phyloP scores from a whole-genome alignment of 2,329 filamentous ascomycete species.

The Kalaharituber pfeilii region DNA sequence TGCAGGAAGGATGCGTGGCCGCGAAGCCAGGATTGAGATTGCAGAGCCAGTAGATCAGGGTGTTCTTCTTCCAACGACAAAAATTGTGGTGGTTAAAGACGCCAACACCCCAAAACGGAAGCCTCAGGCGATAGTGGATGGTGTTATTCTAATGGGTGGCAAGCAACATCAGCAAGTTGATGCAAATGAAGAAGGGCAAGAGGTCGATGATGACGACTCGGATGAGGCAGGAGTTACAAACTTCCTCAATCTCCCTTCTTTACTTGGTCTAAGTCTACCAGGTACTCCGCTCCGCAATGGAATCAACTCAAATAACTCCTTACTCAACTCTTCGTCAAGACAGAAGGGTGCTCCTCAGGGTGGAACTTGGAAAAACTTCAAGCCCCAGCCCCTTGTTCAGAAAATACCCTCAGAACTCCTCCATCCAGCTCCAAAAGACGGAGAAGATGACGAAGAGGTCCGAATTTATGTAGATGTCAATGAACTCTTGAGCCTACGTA shows the following conservation, averaged over 20 bases:
- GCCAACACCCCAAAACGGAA: conserved; percentile 41
- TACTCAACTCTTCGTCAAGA: not conserved
- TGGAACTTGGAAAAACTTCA: conserved; percentile 11
- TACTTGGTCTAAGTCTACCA: conserved; percentile 7
- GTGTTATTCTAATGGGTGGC: conserved; percentile 15
- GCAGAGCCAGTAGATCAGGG: conserved; percentile 78
- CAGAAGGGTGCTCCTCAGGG: not conserved
- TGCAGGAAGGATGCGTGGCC: conserved; percentile 42
- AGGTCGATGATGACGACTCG: conserved; percentile 23
- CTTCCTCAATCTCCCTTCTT: conserved; percentile 15
- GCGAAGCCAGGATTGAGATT: conserved; percentile 67
- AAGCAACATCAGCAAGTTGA: conserved; percentile 6
- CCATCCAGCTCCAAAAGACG: conserved; percentile 58
- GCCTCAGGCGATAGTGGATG: conserved; percentile 31
- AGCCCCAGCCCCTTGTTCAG: conserved; percentile 23
- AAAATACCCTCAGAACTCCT: conserved; percentile 59
- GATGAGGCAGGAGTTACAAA: conserved; percentile 41
- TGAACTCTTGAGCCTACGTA: conserved; percentile 73
- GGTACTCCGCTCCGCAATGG: conserved; percentile 17
- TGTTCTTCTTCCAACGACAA: conserved; percentile 55
- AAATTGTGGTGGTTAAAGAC: conserved; percentile 49
- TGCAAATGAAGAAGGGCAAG: conserved; percentile 34
- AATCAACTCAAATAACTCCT: conserved; percentile 10
- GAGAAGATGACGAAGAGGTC: conserved; percentile 69
- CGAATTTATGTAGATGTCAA: conserved; percentile 81